Evolutionary conservation across 768 basidiomycete species (phyloP), one percentile per base, ranked within the genome.

Genomic region (Termitomyces titanicus): DNA sequence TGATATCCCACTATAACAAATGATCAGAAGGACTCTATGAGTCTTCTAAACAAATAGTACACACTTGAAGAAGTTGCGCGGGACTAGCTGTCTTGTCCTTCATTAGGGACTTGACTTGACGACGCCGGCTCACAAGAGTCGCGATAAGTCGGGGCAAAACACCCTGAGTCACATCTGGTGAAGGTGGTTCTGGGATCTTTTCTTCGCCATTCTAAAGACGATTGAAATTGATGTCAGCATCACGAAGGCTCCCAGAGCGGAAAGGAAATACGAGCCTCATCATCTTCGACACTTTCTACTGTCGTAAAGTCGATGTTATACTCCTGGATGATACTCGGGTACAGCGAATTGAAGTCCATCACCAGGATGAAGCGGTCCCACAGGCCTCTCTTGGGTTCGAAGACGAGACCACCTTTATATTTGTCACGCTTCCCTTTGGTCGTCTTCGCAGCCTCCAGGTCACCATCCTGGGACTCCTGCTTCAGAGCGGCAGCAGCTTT

Each of bases 321-420:
- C 76, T 99, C 97, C 66, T 98, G 97, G 46, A 99, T 99, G 76
- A 99, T 99, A 69, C 92, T 94, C 6, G 97, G 97, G 68, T 99
- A 99, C 53, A 99, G 79, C 57, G 94, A 97, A 72, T 99, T 99
- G 85, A 98, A 99, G 70, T 99, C 97, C 97, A 99, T 99, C 71
- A 99, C 97, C 17, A 99, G 80, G 70, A 98, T 90, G 67, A 80
- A 97, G 63, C 87, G 95, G 75, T 98, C 97, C 92, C 93, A 98
- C 38, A 99, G 75, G 11, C 95, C 93, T 51, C 92, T 79, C 73
- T 97, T 95, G 2, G 97, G 97, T 55, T 97, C 92, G 60, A 99
- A 94, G 18, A 99, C 97, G 50, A 98, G 79, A 70, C 97, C 97
- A 68, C 97, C 97, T 73, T 98, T 97, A 76, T 93, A 99, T 73